Evolutionary conservation across 805 yeast species (phyloP).

Genomic region (Candida vaughaniae): DNA sequence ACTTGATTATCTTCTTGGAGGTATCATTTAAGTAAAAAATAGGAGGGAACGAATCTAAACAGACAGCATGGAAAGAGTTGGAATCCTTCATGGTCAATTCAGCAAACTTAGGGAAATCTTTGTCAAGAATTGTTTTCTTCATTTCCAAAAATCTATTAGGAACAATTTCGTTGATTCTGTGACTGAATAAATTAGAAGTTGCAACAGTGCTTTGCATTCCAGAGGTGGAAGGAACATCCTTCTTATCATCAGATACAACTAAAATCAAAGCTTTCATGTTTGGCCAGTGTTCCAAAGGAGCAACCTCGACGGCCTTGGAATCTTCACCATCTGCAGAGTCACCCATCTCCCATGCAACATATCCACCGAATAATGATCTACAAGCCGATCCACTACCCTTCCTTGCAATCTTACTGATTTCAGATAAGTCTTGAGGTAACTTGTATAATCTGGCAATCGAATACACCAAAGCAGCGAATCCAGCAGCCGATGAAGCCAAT

Average conservation of each 20-base stretch:
- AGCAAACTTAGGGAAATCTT: constrained; percentile 79
- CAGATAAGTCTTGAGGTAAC: constrained; percentile 82
- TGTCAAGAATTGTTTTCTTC: constrained; percentile 71
- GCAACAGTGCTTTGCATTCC: constrained; percentile 96
- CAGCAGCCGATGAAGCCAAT: constrained; percentile 96
- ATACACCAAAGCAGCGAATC: constrained; percentile 91
- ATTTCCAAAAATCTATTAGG: constrained; percentile 82
- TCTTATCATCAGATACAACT: constrained; percentile 90
- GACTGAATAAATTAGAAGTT: constrained; percentile 81
- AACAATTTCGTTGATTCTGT: constrained; percentile 78
- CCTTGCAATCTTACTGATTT: constrained; percentile 89
- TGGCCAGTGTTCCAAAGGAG: constrained; percentile 87
- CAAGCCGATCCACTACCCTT: constrained; percentile 99
- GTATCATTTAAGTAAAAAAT: constrained; percentile 92
- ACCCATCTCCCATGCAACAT: constrained; percentile 99
- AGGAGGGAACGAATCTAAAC: constrained; percentile 93
- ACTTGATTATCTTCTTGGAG: constrained; percentile 75
- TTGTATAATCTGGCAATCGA: constrained; percentile 84
- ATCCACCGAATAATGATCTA: constrained; percentile 95
- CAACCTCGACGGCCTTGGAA: constrained; percentile 91
- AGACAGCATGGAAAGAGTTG: constrained; percentile 97
- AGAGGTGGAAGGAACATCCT: constrained; percentile 90
- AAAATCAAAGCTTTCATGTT: constrained; percentile 86
- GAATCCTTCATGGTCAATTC: constrained; percentile 94
- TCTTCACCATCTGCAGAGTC: constrained; percentile 71